These are phyloP conservation scores for Xerocomus potaroensis DNA, from an alignment of 768 basidiomycete species.

Conservation along the genomic window DNA sequence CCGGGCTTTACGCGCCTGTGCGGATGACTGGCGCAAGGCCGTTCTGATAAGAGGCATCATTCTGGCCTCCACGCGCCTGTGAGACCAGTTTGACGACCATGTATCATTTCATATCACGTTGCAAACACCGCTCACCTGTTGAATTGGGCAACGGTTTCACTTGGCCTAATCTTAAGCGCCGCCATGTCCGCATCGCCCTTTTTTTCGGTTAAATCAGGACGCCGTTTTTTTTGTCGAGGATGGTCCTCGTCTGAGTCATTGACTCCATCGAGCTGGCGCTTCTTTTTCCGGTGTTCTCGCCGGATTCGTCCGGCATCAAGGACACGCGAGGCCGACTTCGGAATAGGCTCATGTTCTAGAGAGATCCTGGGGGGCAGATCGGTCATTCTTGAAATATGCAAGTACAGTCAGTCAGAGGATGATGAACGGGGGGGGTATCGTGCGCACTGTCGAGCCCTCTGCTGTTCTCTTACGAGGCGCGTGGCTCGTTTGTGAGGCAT, in stretches of 20 bases:
- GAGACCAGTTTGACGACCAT: constrained; percentile 7
- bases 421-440: not conserved
- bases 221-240: constrained; percentile 26
- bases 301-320: constrained; percentile 59
- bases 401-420: not conserved
- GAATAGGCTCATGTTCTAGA: constrained; percentile 55
- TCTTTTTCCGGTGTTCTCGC: constrained; percentile 50
- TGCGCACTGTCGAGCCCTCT: constrained; percentile 41
- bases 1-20: constrained; percentile 44
- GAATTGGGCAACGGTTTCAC: constrained; percentile 74
- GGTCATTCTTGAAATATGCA: constrained; percentile 35
- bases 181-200: constrained; percentile 12
- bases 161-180: constrained; percentile 50
- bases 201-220: constrained; percentile 19
- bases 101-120: constrained; percentile 7
- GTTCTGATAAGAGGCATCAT: constrained; percentile 62
- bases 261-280: constrained; percentile 32
- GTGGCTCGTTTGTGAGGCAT: constrained; percentile 73
- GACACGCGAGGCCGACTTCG: constrained; percentile 64
- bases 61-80: constrained; percentile 68
- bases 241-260: constrained; percentile 25
- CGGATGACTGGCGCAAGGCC: constrained; percentile 56
- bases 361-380: constrained; percentile 47
- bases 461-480: constrained; percentile 42
- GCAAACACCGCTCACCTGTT: constrained; percentile 49